Base-by-base conservation (phyloP, 495 filamentous ascomycete species). In the Tuber aestivum region DNA sequence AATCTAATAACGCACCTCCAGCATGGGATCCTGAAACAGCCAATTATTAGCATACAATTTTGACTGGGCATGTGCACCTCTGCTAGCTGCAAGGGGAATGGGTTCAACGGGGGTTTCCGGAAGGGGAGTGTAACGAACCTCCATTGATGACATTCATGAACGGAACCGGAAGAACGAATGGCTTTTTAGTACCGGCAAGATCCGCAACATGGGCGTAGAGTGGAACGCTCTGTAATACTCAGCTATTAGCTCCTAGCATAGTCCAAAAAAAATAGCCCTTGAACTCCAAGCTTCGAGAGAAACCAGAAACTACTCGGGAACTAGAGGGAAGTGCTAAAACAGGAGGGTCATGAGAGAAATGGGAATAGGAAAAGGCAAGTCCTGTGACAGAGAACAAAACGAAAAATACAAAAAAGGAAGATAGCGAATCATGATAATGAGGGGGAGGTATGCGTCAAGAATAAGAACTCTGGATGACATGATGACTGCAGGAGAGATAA, bases 131-230 rank as follows among this genome's bases (percentile, higher is more conserved):
- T 69, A 56, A 74, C 75, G 69, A 87, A 84, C 95, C 95, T 87
- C 96, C 96, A 86, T 99, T 99, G 77, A 99, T 89, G 84, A 99
- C 96, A 88, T 99, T 99, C 94, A 94, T 93, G 92, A 99, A 99
- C 78, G 96, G 96, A 74, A 99, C 96, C 73, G 96, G 96, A 18
- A 99, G 92, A 76, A 99, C 96, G 83, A 97, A 99, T 83, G 96
- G 96, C 92, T 99, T 97, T 92, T 98, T 97, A 85, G 95, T 98
- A 79, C 94, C 95, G 75, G 96, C 94, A 81, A 99, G 92, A 86
- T 98, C 96, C 83, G 95, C 97, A 85, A 99, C 91, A 87, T 99
- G 96, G 80, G 92, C 93, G 85, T 98, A 99, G 78, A 99, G 92
- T 79, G 96, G 96, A 74, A 99, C 91, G 80, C 91, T 90, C 90